Conservation (phyloP, 2,329 filamentous ascomycete genomes). For the Ophiostoma novo-ulmi region DNA sequence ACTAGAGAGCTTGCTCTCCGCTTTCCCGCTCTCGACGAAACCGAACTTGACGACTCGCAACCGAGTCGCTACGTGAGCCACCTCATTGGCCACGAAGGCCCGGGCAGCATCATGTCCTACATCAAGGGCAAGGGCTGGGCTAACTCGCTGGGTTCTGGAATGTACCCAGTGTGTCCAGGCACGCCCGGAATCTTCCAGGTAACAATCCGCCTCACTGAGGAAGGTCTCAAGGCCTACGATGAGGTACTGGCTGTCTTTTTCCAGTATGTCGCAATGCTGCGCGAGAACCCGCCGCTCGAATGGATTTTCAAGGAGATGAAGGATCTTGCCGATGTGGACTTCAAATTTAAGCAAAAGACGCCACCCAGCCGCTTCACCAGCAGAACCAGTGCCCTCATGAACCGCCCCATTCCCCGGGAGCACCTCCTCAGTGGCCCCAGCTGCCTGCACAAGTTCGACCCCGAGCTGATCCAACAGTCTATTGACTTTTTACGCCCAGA, state of each 20-base stretch:
- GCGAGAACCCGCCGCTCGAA: conserved; percentile 71
- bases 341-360: conserved; percentile 90
- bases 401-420: conserved; percentile 79
- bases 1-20: conserved; percentile 70
- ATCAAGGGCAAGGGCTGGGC: conserved; percentile 89
- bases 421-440: conserved; percentile 78
- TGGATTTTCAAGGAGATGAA: conserved; percentile 96
- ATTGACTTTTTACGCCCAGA: conserved; percentile 73
- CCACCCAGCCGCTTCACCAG: conserved; percentile 87
- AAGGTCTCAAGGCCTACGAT: conserved; percentile 73
- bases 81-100: conserved; percentile 85
- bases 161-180: conserved; percentile 71
- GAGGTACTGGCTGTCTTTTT: conserved; percentile 81
- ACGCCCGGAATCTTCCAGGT: conserved; percentile 72
- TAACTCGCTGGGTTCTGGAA: conserved; percentile 73
- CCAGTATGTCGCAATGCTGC: conserved; percentile 84
- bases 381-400: conserved; percentile 80
- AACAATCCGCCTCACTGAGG: conserved; percentile 73
- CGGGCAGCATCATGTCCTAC: conserved; percentile 84
- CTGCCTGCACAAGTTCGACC: conserved; percentile 73
- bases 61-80: conserved; percentile 84
- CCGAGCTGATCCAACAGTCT: conserved; percentile 67
- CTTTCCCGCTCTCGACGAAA: conserved; percentile 69
- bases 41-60: conserved; percentile 70
- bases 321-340: conserved; percentile 84